These are phyloP conservation scores for Cutaneotrichosporon cutaneum DNA, from an alignment of 1,284 basidiomycete genomes.

Conservation along the genomic window DNA sequence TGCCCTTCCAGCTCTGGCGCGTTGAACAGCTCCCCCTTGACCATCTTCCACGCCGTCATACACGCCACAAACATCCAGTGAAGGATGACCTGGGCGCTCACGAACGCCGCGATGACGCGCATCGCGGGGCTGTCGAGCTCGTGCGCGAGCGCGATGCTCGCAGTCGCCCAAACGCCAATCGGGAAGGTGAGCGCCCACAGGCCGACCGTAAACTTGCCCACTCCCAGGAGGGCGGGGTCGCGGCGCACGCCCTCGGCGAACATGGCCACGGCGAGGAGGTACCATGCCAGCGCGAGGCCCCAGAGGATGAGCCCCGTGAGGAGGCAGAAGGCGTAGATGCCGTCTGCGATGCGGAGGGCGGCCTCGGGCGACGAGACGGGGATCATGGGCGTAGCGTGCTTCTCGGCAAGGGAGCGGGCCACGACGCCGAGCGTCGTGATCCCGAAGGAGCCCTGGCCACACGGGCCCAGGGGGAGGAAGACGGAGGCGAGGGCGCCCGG, in stretches of 20 bases:
- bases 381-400: constrained; percentile 32
- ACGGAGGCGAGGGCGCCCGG: constrained; percentile 60
- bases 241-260: constrained; percentile 31
- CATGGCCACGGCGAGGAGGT: constrained; percentile 47
- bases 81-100: constrained; percentile 58
- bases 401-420: constrained; percentile 55
- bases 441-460: constrained; percentile 64
- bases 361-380: constrained; percentile 44
- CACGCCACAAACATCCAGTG: constrained; percentile 61
- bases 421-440: constrained; percentile 59
- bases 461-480: constrained; percentile 61
- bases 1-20: constrained; percentile 46
- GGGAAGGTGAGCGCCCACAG: constrained; percentile 53
- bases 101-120: constrained; percentile 59
- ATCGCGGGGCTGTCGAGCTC: constrained; percentile 60
- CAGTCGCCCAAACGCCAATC: constrained; percentile 61
- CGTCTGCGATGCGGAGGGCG: constrained; percentile 40
- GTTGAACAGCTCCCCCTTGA: constrained; percentile 57
- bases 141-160: constrained; percentile 60
- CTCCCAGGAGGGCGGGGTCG: constrained; percentile 27
- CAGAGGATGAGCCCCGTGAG: constrained; percentile 52
- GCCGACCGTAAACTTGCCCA: constrained; percentile 37
- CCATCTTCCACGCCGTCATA: constrained; percentile 54
- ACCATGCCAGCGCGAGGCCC: constrained; percentile 56
- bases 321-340: constrained; percentile 52